A percentile compares a stretch with the other conserved stretches of the same genome.
These are phyloP conservation scores for Hypoxylon cercidicola DNA, from an alignment of 495 filamentous ascomycete species.

Conservation along the genomic window DNA sequence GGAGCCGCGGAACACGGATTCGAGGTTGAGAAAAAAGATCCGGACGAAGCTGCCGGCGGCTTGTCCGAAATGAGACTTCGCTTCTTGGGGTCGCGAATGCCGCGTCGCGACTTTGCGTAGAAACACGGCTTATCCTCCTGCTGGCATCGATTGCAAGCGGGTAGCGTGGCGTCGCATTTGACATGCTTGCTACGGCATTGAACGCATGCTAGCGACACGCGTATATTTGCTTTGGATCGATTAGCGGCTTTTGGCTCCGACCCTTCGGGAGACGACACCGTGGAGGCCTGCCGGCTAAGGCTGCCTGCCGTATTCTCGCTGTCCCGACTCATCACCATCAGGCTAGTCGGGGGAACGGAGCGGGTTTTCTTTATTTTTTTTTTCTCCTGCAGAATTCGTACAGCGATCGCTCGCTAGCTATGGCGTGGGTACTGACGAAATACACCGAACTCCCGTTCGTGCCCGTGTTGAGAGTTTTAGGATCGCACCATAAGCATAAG, in stretches of 20 bases:
- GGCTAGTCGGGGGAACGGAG: conserved; percentile 8
- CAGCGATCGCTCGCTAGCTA: conserved; percentile 1
- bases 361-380: conserved; percentile 1
- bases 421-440: conserved; percentile 11
- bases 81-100: conserved; percentile 57
- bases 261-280: conserved; percentile 38
- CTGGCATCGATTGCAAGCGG: conserved; percentile 58
- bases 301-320: conserved; percentile 35
- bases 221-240: conserved; percentile 46
- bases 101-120: conserved; percentile 65
- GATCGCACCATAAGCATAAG: conserved; percentile 28
- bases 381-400: conserved; percentile 1
- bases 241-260: conserved; percentile 37
- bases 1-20: conserved; percentile 24
- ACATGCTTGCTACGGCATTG: conserved; percentile 68
- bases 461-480: conserved; percentile 20
- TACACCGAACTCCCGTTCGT: conserved; percentile 26
- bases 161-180: conserved; percentile 67
- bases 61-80: conserved; percentile 48
- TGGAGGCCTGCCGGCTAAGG: conserved; percentile 34
- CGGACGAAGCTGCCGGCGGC: conserved; percentile 32
- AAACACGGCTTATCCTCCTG: conserved; percentile 57
- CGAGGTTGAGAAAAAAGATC: conserved; percentile 24
- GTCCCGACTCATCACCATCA: conserved; percentile 40
- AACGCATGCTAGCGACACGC: conserved; percentile 64